Base-by-base conservation (phyloP, 202 grass and related monocot species). In the Panicum hallii region DNA sequence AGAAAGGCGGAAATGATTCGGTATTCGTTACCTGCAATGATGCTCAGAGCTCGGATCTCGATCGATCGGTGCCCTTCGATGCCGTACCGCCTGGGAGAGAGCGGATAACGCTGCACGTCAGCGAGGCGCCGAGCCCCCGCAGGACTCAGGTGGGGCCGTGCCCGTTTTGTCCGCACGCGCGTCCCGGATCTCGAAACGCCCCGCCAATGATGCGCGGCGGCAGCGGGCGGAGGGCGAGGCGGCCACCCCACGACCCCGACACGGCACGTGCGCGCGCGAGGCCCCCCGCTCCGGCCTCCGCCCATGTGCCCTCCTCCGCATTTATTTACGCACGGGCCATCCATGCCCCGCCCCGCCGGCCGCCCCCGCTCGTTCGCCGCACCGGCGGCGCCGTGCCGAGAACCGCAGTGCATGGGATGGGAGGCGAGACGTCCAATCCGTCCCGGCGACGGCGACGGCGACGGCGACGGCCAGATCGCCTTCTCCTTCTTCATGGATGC, bases 111-210 rank as follows among this genome's bases (percentile, higher is more conserved):
- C 11, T 36, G 48, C 74, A 63, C 62, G 88, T 55, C 79, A 79
- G 84, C 44, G 83, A 57, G 14, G 46, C n/a, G 60, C 61, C 50
- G 70, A 32, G 41, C 11, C 7, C 28, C 30, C 42, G 52, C 30
- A 30, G 64, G 9, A 28, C 54, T 7, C 14, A 1, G 60, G 50
- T 17, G 81, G 75, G 58, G 64, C 43, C 68, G 53, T 16, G 60
- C n/a, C 32, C 50, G 63, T 16, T 50, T 53, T 75, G 84, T 84
- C 84, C 10, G 54, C 75, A 58, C 75, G 70, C 80, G 54, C 63
- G 81, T 65, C 75, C 63, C 77, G 71, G 85, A 91, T 88, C 89
- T 91, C 41, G 77, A 84, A 84, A 30, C 62, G 43, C 60, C 38
- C 16, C n/a, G 53, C 75, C 75, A 76, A 84, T 65, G 68, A 80